These are phyloP conservation scores for Pythium aquatile DNA, from an alignment of 352 stramenopile species.

Conservation along the genomic window DNA sequence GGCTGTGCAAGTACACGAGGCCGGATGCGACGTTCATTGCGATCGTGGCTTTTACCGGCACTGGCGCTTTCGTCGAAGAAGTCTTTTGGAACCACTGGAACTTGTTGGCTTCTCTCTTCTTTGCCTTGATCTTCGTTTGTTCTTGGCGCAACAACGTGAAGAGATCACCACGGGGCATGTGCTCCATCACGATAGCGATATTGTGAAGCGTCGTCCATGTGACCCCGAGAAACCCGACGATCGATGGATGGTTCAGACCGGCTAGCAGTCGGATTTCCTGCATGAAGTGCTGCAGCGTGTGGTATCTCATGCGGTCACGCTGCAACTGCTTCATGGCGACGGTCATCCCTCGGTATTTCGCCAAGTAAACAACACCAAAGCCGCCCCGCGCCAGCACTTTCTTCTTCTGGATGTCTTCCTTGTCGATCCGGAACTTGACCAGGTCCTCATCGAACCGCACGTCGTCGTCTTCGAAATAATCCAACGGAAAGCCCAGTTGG, in stretches of 20 bases:
- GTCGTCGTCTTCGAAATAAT: slow-evolving; percentile 24
- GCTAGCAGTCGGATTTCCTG: slow-evolving; percentile 33
- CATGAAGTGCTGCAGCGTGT: slow-evolving; percentile 29
- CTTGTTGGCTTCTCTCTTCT: slow-evolving; percentile 1
- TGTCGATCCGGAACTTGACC: slow-evolving; percentile 8
- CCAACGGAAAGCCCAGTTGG: slow-evolving; percentile 14
- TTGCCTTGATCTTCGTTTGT: slow-evolving; percentile 9
- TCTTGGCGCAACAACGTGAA: slow-evolving; percentile 24
- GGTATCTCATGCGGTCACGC: slow-evolving; percentile 23
- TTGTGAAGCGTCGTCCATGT: slow-evolving; percentile 33
- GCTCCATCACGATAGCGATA: slow-evolving; percentile 35
- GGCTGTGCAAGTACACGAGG: slow-evolving; percentile 24
- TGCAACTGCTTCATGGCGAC: slow-evolving; percentile 31
- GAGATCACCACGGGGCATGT: slow-evolving; percentile 31
- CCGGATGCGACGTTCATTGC: slow-evolving; percentile 17
- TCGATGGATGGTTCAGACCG: slow-evolving; percentile 31
- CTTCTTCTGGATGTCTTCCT: slow-evolving; percentile 19
- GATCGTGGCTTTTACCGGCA: slow-evolving; percentile 12
- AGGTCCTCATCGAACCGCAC: slow-evolving; percentile 22
- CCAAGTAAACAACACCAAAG: slow-evolving; percentile 26
- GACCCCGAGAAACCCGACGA: slow-evolving; percentile 35
- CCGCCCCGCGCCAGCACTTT: slow-evolving; percentile 22
- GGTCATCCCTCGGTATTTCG: slow-evolving; percentile 12
- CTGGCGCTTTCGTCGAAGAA: not conserved
- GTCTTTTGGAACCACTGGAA: slow-evolving; percentile 14